phyloP scores from a whole-genome alignment of 1,284 basidiomycete genomes.

The Pseudozyma sp. region DNA sequence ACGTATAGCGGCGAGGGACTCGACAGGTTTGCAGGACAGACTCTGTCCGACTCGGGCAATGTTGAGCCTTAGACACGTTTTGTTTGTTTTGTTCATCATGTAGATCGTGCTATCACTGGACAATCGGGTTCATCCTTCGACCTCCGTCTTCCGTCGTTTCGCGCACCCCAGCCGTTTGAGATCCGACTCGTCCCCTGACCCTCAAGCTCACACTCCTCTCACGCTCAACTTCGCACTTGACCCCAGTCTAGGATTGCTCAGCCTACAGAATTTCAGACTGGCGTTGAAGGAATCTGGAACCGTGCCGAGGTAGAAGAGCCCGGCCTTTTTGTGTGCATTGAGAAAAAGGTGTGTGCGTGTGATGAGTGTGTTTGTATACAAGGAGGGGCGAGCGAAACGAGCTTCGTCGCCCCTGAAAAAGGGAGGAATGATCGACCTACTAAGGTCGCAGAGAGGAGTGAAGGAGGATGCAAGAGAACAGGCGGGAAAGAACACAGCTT shows the following conservation, averaged over 20 bases:
- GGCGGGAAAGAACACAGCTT: not conserved
- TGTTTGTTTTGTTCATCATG: not conserved
- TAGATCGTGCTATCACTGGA: too few species aligned
- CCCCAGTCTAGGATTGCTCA: too few species aligned
- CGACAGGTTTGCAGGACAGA: conserved; percentile 81
- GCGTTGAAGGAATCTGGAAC: conserved; percentile 33
- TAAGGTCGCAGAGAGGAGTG: not conserved
- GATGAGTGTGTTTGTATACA: conserved; percentile 26
- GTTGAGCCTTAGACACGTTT: conserved; percentile 28
- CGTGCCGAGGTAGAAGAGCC: conserved; percentile 24
- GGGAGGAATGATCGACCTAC: too few species aligned
- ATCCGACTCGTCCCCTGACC: too few species aligned
- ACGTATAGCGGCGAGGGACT: conserved; percentile 93
- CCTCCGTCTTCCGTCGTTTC: too few species aligned
- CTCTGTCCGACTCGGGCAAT: conserved; percentile 71
- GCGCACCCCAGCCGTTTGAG: too few species aligned
- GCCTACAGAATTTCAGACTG: not conserved
- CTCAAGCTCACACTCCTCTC: too few species aligned
- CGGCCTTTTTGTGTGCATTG: conserved; percentile 44
- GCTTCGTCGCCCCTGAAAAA: not conserved
- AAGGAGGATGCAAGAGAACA: conserved; percentile 32
- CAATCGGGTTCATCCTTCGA: too few species aligned
- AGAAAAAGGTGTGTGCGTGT: conserved; percentile 8
- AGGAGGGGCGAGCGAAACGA: conserved; percentile 3
- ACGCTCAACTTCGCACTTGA: too few species aligned